Evolutionary conservation across 176 grass and related monocot species (phyloP), one percentile per base, ranked within the genome.

Genomic region (bread wheat (Triticum aestivum)): DNA sequence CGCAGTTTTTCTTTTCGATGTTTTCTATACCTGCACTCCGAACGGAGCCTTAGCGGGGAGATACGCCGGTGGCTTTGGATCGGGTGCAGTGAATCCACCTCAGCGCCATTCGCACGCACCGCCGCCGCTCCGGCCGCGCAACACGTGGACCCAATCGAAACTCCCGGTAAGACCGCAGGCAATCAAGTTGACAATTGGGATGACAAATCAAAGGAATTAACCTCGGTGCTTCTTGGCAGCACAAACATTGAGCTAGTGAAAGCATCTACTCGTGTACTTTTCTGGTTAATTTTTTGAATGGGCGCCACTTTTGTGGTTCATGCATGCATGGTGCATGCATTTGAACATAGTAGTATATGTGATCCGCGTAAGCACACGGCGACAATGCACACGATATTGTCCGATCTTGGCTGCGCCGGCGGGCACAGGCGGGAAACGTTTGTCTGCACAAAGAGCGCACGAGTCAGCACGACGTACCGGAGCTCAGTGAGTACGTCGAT

Each of bases 61-160:
- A 84, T 33, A 51, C 58, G 18, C 67, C 66, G 44, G 3, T 7
- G 78, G 29, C 49, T 74, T 87, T 26, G 67, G 56, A 52, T 81
- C 63, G 18, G 77, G 56, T 81, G 27, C 41, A 12, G 85, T 73
- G 78, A 80, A 80, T 72, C 77, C 67, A 65, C 27, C 56, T 73
- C 77, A 34, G 52, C 49, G 79, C 70, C 79, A 34, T 61, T 24
- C 17, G 64, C 73, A 80, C 66, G 77, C 85, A 79, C 76, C 84
- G 84, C 23, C 84, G 65, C 39, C 41, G 72, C 41, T 17, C 73
- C 41, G 42, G 61, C 41, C 27, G 29, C 29, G 73, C 41, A 15
- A 54, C 83, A 74, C 52, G 77, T 86, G 77, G 74, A 78, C 6
- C 21, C 42, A 64, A 64, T 62, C 33, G 2, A 15, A 23, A 17